Base-by-base conservation (phyloP, 169 alveolate genomes). In the Cryptosporidium meleagridis region DNA sequence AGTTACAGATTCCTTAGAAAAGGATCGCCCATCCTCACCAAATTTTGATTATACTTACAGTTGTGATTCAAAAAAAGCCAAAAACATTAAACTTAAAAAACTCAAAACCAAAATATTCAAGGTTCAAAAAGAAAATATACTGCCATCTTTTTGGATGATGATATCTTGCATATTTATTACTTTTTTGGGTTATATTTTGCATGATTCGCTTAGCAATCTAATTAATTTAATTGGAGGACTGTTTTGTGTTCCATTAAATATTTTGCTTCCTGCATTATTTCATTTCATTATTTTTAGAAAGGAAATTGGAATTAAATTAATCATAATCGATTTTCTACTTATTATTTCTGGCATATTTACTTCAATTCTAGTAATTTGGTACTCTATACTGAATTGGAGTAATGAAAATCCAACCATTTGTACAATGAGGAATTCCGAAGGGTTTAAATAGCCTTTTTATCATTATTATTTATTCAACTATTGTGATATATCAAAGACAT, bases 201-300 rank as follows among this genome's bases (percentile, higher is more conserved):
- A 65, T 61, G 75, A 80, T 41, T 80, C 75, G 29, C 75, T 80
- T 6, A 45, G 80, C 69, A 80, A 58, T 61, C 65, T 80, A 65
- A 65, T 80, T 80, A 80, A 80, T 51, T 62, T 80, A 33, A 65
- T 80, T 44, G 87, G 87, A 31, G 87, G 87, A 29, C 51, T 80
- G 21, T 80, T 80, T 65, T 80, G 87, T 62, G 87, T 80, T 37
- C 87, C 87, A 16, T 45, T 80, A 21, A 80, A 80, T 41, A 80
- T 65, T 62, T 37, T 80, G 8, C 75, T 80, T 23, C 87, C 87
- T 23, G 73, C 87, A 62, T 31, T 80, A 45, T 80, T 80, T 61
- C 75, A 80, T 62, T 33, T 80, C 16, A 62, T 80, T 41, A 61
- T 80, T 29, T 80, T 80, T 52, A 80, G 75, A 80, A 80, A 80